Evolutionary conservation across 108 stramenopile species (phyloP).

Genomic region (Fragilaria radians): DNA sequence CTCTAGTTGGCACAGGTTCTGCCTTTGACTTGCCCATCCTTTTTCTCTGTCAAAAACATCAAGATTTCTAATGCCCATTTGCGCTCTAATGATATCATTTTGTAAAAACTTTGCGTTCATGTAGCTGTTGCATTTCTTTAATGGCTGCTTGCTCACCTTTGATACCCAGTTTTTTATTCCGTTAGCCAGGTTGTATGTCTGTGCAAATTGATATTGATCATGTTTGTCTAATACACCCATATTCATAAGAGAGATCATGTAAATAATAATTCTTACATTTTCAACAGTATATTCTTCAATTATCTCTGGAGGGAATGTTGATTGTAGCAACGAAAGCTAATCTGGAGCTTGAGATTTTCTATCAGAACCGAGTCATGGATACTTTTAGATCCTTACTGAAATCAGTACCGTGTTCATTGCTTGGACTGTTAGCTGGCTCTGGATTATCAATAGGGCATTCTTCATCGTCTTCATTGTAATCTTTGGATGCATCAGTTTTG

Average conservation of each 20-base stretch:
- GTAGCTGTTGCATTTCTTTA: slow-evolving; percentile 28
- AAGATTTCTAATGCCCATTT: slow-evolving; percentile 14
- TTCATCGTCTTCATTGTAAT: background rate
- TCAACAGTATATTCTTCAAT: background rate
- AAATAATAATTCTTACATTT: background rate
- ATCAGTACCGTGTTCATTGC: background rate
- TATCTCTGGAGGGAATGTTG: too few species aligned
- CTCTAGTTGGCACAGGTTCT: slow-evolving; percentile 25
- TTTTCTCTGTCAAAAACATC: slow-evolving; percentile 32
- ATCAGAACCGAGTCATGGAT: background rate
- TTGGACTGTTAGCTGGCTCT: background rate
- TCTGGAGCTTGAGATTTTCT: background rate
- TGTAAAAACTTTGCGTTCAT: slow-evolving; percentile 17
- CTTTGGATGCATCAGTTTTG: too few species aligned
- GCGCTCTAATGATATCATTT: slow-evolving; percentile 12
- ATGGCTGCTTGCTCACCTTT: slow-evolving; percentile 7
- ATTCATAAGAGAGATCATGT: too few species aligned
- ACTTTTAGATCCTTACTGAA: background rate
- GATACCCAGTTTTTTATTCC: slow-evolving; percentile 12
- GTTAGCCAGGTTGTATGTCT: background rate
- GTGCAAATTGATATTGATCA: background rate
- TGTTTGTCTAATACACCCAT: background rate
- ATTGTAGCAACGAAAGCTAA: too few species aligned
- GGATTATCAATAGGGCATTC: background rate
- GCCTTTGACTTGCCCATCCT: slow-evolving; percentile 19